Evolutionary conservation across 2,329 filamentous ascomycete genomes (phyloP).

Genomic region (Cladosporium sp.): DNA sequence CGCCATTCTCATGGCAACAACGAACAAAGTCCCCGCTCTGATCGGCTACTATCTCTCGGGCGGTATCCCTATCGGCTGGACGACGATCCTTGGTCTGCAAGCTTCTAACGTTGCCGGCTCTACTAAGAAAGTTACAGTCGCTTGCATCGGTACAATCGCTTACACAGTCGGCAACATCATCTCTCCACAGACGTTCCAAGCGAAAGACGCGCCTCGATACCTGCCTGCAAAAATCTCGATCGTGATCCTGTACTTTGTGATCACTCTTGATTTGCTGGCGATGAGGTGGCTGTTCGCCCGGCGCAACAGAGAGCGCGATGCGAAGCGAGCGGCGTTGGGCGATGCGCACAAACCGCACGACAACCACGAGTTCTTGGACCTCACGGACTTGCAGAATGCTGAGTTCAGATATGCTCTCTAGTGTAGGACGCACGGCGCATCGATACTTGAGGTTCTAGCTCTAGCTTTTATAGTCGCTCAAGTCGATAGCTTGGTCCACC

Average conservation of each 20-base stretch:
- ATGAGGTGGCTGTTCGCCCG: constrained; percentile 6
- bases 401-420: not conserved
- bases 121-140: constrained; percentile 68
- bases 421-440: not conserved
- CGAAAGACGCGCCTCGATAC: constrained; percentile 41
- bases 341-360: not conserved
- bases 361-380: not conserved
- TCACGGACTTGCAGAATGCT: not conserved
- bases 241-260: constrained; percentile 2
- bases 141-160: constrained; percentile 46
- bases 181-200: constrained; percentile 42
- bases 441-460: not conserved
- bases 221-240: constrained; percentile 42
- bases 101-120: constrained; percentile 66
- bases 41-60: constrained; percentile 45
- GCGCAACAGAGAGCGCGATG: not conserved
- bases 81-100: constrained; percentile 40
- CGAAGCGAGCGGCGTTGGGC: not conserved
- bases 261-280: not conserved
- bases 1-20: constrained; percentile 36
- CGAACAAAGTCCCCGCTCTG: constrained; percentile 47
- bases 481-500: constrained; percentile 7
- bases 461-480: not conserved
- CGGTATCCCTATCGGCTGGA: constrained; percentile 40
- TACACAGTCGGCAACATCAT: constrained; percentile 46